Percentiles rank a stretch among this genome's conserved stretches.
Conservation (phyloP, 208 protist species). For the Leishmania amazonensis region DNA sequence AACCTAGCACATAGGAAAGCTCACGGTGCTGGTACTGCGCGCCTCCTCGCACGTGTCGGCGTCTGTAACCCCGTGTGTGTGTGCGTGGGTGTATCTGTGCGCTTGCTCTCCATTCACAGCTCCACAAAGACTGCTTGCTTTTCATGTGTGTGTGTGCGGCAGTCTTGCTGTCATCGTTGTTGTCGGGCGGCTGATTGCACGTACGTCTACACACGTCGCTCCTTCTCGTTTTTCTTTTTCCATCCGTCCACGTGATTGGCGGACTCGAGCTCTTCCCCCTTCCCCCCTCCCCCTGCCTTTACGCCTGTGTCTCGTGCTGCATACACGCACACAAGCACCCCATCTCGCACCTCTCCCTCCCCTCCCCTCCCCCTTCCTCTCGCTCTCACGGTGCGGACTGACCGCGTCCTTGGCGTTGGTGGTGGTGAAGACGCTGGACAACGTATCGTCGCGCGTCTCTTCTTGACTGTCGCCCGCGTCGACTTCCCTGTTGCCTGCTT, state of each 20-base stretch:
- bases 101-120: no score
- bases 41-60: background rate
- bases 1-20: background rate
- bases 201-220: background rate
- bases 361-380: background rate
- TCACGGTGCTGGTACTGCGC: background rate
- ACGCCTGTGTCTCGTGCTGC: background rate
- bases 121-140: no score
- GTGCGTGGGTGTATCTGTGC: background rate
- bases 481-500: background rate
- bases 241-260: background rate
- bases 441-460: background rate
- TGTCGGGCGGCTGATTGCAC: background rate
- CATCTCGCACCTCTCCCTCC: no score
- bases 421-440: background rate
- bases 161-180: background rate
- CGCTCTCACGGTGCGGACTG: background rate
- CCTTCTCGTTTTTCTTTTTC: background rate
- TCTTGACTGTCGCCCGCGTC: background rate
- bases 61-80: background rate
- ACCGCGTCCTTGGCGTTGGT: background rate
- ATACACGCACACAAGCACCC: background rate
- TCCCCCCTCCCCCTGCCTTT: background rate
- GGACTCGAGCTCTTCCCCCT: background rate
- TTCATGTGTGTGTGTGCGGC: background rate